A percentile compares a stretch with the other conserved stretches of the same genome.
Evolutionary conservation across 148 eudicot species (phyloP).

Genomic region (Bassia scoparia): DNA sequence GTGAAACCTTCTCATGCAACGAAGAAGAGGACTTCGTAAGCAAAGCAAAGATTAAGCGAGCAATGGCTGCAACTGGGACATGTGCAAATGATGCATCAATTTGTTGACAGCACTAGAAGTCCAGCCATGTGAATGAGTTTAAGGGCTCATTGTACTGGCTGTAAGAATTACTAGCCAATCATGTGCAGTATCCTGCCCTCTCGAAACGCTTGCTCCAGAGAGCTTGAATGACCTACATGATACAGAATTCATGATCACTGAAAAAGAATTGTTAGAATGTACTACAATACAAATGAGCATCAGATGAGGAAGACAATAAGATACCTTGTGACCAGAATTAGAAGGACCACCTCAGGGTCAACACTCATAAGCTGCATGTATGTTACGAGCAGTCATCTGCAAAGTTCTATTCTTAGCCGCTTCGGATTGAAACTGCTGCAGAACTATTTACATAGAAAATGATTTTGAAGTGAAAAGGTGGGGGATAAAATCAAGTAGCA

Average conservation of each 20-base stretch:
- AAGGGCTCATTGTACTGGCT: constrained; percentile 88
- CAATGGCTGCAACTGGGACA: constrained; percentile 85
- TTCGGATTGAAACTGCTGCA: constrained; percentile 76
- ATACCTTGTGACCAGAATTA: constrained; percentile 94
- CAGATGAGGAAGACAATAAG: background rate
- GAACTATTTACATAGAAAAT: constrained; percentile 18
- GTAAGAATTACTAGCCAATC: constrained; percentile 98
- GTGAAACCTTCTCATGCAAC: constrained; percentile 99
- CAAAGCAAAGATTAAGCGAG: constrained; percentile 90
- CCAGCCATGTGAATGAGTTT: constrained; percentile 62
- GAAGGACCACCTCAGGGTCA: constrained; percentile 89
- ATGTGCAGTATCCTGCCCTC: constrained; percentile 88
- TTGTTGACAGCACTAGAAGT: constrained; percentile 43
- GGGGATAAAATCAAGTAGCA: background rate
- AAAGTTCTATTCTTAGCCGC: constrained; percentile 80
- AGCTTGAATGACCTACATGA: constrained; percentile 75
- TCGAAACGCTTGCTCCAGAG: constrained; percentile 88
- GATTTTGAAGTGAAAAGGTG: background rate
- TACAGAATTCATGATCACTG: constrained; percentile 3
- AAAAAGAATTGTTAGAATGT: background rate
- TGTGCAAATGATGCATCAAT: constrained; percentile 79
- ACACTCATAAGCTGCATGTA: constrained; percentile 94
- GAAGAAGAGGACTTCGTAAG: constrained; percentile 91
- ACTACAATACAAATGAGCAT: background rate
- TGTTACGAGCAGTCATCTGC: constrained; percentile 77